Evolutionary conservation across 768 basidiomycete genomes (phyloP).

Genomic region (Leccinum rimulosum): DNA sequence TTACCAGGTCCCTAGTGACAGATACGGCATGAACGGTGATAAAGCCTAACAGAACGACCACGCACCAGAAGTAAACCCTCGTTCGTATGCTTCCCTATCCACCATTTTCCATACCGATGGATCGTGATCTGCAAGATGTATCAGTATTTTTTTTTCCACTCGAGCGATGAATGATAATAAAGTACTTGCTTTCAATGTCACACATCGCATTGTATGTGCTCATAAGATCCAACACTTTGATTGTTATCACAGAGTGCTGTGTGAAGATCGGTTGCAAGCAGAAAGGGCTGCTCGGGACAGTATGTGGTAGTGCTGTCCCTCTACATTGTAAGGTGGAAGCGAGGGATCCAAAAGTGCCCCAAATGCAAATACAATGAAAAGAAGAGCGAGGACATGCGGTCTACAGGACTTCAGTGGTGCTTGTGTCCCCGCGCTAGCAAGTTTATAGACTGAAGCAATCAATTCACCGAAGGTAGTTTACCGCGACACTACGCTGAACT

Average conservation of each 20-base stretch:
- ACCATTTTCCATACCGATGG: constrained; percentile 50
- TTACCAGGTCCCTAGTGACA: constrained; percentile 32
- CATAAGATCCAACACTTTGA: constrained; percentile 51
- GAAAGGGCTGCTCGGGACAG: constrained; percentile 45
- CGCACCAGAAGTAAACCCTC: constrained; percentile 51
- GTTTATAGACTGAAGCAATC: constrained; percentile 42
- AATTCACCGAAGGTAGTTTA: constrained; percentile 43
- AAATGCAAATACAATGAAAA: constrained; percentile 46
- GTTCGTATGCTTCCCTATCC: constrained; percentile 50
- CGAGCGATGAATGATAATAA: neutral
- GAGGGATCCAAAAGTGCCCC: constrained; percentile 48
- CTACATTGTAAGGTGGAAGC: constrained; percentile 45
- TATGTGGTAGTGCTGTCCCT: constrained; percentile 51
- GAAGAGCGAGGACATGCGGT: constrained; percentile 48
- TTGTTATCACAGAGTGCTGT: constrained; percentile 44
- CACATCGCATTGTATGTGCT: constrained; percentile 54
- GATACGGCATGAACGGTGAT: neutral
- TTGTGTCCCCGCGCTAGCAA: neutral
- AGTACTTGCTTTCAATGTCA: constrained; percentile 44
- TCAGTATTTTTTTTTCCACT: constrained; percentile 4
- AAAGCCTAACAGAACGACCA: neutral
- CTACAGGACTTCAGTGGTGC: constrained; percentile 31
- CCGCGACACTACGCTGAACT: constrained; percentile 47
- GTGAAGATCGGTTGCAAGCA: constrained; percentile 42
- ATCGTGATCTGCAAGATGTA: constrained; percentile 40